Base-by-base conservation (phyloP, 2,329 filamentous ascomycete species). In the Botrytis sinoallii region DNA sequence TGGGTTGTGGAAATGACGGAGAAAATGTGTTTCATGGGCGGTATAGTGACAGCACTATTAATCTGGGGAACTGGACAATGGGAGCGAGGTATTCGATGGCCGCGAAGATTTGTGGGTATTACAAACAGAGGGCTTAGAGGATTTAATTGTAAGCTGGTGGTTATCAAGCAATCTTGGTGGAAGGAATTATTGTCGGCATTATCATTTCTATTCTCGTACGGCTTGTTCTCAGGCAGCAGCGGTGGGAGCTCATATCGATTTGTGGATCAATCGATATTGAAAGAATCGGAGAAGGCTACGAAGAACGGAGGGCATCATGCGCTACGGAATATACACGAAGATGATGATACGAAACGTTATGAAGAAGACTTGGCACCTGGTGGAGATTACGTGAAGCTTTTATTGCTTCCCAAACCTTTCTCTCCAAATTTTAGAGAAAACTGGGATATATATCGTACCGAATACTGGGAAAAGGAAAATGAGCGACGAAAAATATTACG, bases 391-490 rank as follows among this genome's bases (percentile, higher is more conserved):
- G 91, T 99, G 78, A 96, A 97, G 82, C 87, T 99, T 1, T 85
- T 98, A 29, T 86, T 99, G 12, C 88, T 98, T 18, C 94, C 96
- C 1, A 99, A 99, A 81, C 94, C 95, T 0, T 99, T 99, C 80
- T 97, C 93, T 9, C 92, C 96, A 0, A 94, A 93, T 65, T 99
- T 99, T 80, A 89, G 96, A 32, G 95, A 98, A 82, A 97, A 97
- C 77, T 99, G 96, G 96, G 96, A 99, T 80, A 87, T 95, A 25
- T 99, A 97, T 83, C 89, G 96, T 71, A 91, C 92, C 48, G 95
- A 98, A 75, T 99, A 98, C 83, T 99, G 96, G 96, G 95, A 98
- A 79, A 91, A 91, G 75, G 96, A 99, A 82, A 99, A 99, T 80
- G 94, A 97, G 82, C 91, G 95, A 3, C 90, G 96, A 20, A 88